Evolutionary conservation across 768 basidiomycete genomes (phyloP).

Genomic region (Kwoniella europaea): DNA sequence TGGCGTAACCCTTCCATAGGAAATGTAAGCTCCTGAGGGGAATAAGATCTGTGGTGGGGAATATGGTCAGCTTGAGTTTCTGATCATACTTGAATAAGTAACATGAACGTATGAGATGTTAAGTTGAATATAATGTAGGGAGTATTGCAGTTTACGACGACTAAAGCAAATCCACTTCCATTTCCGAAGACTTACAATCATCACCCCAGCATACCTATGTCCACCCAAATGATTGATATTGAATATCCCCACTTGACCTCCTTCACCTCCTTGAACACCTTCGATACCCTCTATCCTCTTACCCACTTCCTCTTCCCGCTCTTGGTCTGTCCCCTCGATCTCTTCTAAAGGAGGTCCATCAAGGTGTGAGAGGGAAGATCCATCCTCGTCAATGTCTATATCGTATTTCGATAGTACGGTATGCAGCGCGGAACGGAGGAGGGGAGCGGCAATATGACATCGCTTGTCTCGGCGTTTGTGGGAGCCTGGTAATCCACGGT

Average conservation of each 20-base stretch:
- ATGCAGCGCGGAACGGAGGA: conserved; percentile 53
- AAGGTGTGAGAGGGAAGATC: conserved; percentile 49
- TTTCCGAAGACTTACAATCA: conserved; percentile 69
- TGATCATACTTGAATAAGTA: too few species aligned
- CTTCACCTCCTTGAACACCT: conserved; percentile 67
- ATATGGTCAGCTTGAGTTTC: too few species aligned
- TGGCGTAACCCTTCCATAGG: conserved; percentile 92
- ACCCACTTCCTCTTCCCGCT: conserved; percentile 66
- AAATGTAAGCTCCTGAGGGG: conserved; percentile 81
- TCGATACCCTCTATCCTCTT: conserved; percentile 63
- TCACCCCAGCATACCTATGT: conserved; percentile 89
- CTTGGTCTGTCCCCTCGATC: conserved; percentile 63
- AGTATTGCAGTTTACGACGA: too few species aligned
- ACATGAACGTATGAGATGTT: too few species aligned
- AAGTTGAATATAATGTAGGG: too few species aligned
- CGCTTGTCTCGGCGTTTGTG: conserved; percentile 92
- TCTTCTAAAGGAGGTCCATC: conserved; percentile 69
- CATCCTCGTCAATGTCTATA: conserved; percentile 47
- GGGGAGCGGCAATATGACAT: conserved; percentile 81
- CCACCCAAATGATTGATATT: conserved; percentile 90
- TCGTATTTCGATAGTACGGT: conserved; percentile 68
- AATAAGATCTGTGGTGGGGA: conserved; percentile 71
- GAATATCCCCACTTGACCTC: conserved; percentile 69
- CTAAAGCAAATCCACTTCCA: too few species aligned
- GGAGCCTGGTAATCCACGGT: too few species aligned